Conservation (phyloP, 164 flowering plant species). For the Piper betle region DNA sequence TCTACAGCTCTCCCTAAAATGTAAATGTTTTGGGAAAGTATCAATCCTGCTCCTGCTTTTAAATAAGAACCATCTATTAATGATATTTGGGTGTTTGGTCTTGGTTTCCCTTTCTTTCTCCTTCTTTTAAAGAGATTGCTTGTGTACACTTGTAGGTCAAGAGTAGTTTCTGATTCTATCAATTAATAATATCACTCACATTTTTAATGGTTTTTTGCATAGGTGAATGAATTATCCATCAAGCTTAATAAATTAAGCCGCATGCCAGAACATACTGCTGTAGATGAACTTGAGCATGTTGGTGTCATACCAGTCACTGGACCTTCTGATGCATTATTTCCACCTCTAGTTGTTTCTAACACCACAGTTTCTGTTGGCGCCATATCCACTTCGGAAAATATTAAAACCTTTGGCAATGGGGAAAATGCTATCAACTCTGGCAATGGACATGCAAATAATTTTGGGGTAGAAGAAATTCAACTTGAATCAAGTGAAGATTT, state of each 20-base stretch:
- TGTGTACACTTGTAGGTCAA: too few species aligned
- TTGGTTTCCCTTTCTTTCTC: too few species aligned
- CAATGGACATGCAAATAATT: not conserved
- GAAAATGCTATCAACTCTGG: not conserved
- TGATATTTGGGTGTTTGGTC: too few species aligned
- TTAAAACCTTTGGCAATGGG: not conserved
- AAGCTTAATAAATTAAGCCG: slow-evolving; percentile 27
- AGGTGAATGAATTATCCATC: slow-evolving; percentile 56
- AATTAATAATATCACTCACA: too few species aligned
- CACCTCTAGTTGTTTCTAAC: slow-evolving; percentile 4
- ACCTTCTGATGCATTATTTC: slow-evolving; percentile 9
- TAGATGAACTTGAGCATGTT: slow-evolving; percentile 1
- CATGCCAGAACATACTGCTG: slow-evolving; percentile 11
- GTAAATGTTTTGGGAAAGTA: too few species aligned
- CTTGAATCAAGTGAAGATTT: slow-evolving; percentile 13
- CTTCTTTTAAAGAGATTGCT: too few species aligned
- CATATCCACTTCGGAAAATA: not conserved
- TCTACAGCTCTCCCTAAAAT: too few species aligned
- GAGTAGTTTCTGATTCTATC: too few species aligned
- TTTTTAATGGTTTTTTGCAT: not conserved
- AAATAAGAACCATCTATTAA: too few species aligned
- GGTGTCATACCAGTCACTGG: slow-evolving; percentile 3
- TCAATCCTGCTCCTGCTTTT: too few species aligned
- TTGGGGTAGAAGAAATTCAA: not conserved
- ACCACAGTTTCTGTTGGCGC: slow-evolving; percentile 4